Percentiles rank a stretch among this genome's conserved stretches.
Conservation (phyloP, 176 grass and related monocot species). For the Themeda triandra region DNA sequence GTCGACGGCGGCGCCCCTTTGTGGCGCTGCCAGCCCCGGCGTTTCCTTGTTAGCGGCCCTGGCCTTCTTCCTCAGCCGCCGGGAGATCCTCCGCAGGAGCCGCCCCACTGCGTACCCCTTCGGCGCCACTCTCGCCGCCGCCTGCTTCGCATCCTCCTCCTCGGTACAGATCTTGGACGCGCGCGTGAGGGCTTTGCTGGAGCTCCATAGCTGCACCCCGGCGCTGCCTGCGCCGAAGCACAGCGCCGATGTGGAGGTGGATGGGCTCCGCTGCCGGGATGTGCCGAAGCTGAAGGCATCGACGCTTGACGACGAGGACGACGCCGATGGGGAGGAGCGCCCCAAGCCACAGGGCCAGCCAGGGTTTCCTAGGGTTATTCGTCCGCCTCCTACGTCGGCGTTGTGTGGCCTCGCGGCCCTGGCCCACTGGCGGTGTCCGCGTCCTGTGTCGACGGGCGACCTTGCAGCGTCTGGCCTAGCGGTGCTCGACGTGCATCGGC, state of each 20-base stretch:
- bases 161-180: background rate
- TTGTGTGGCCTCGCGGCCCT: no score
- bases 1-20: background rate
- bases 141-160: background rate
- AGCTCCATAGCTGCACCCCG: background rate
- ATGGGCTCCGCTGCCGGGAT: background rate
- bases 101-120: background rate
- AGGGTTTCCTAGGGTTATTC: no score
- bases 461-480: no score
- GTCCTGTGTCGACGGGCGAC: no score
- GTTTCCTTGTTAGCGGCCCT: background rate
- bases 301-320: background rate
- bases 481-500: no score
- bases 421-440: no score
- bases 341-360: no score
- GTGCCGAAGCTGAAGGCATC: background rate
- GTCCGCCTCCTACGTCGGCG: no score
- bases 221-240: slow-evolving; percentile 2
- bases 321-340: background rate
- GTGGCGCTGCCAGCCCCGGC: background rate
- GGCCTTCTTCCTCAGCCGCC: background rate
- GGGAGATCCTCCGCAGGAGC: background rate
- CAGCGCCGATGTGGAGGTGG: background rate
- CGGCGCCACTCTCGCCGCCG: background rate
- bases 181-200: background rate